Evolutionary conservation across 73 alveolate species (phyloP).

Genomic region (Stentor roeselii): DNA sequence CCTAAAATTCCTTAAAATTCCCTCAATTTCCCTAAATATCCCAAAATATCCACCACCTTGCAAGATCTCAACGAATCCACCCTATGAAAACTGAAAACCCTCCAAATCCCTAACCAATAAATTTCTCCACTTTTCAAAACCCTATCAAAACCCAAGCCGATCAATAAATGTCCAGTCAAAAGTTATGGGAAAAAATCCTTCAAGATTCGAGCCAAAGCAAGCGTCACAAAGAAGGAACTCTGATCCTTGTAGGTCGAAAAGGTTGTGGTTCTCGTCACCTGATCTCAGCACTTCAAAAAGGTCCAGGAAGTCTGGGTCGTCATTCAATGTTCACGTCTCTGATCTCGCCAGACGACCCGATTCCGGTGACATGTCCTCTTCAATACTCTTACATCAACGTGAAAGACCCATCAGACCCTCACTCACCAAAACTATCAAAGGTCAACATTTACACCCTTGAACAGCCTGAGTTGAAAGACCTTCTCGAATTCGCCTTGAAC

Average conservation of each 20-base stretch:
- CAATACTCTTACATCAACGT: conserved; percentile 3
- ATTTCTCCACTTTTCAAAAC: too few species aligned
- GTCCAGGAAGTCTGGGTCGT: neutral
- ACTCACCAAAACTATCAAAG: conserved; percentile 38
- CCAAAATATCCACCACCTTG: too few species aligned
- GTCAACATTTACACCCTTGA: conserved; percentile 68
- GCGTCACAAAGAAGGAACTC: neutral
- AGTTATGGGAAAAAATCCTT: conserved; percentile 6
- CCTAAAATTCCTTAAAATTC: too few species aligned
- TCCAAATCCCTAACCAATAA: too few species aligned
- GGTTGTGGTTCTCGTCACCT: neutral
- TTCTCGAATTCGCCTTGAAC: conserved; percentile 56
- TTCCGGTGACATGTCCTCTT: neutral
- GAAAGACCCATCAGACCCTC: neutral
- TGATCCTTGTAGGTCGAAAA: neutral
- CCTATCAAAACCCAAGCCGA: too few species aligned
- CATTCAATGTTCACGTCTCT: neutral
- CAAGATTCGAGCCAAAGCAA: neutral
- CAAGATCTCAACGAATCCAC: too few species aligned
- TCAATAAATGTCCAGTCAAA: neutral
- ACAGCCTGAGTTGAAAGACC: conserved; percentile 67
- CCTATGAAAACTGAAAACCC: too few species aligned
- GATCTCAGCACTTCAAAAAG: neutral
- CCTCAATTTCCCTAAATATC: too few species aligned
- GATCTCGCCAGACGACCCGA: neutral